These are phyloP conservation scores for Aspergillus sp. DNA, from an alignment of 2,329 filamentous ascomycete species.

Conservation along the genomic window DNA sequence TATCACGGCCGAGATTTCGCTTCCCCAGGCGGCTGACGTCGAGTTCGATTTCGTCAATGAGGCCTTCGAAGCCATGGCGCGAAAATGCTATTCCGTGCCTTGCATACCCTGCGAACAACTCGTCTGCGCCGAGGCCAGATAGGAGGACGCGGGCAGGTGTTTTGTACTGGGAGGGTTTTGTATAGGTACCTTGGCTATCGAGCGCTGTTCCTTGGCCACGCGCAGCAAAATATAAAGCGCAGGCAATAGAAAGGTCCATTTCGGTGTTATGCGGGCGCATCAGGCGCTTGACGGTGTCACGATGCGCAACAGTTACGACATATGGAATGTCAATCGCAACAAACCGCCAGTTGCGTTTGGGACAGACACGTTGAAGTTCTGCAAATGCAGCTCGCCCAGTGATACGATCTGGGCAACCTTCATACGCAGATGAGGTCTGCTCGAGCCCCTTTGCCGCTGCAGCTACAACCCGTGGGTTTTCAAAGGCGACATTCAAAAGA, in stretches of 20 bases:
- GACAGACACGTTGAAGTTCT: conserved; percentile 72
- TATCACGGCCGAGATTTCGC: conserved; percentile 92
- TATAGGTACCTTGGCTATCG: conserved; percentile 27
- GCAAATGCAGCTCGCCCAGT: conserved; percentile 77
- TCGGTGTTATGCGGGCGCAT: conserved; percentile 96
- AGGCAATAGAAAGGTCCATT: conserved; percentile 96
- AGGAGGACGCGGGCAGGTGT: conserved; percentile 80
- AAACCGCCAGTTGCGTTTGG: conserved; percentile 75
- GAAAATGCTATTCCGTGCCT: conserved; percentile 77
- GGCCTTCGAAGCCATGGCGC: conserved; percentile 65
- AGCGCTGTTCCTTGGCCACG: conserved; percentile 62
- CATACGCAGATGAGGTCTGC: conserved; percentile 55
- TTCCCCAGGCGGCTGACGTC: conserved; percentile 85
- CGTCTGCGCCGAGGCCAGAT: conserved; percentile 91
- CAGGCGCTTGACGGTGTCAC: conserved; percentile 67
- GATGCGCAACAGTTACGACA: conserved; percentile 67
- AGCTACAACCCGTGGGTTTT: conserved; percentile 76
- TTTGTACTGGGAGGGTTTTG: conserved; percentile 48
- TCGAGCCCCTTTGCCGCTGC: conserved; percentile 49
- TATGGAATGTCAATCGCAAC: conserved; percentile 80
- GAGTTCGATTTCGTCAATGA: conserved; percentile 79
- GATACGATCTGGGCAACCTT: conserved; percentile 83
- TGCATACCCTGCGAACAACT: conserved; percentile 91
- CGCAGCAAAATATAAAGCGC: conserved; percentile 91
- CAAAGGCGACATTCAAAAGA: conserved; percentile 92